Evolutionary conservation across 176 grass and related monocot genomes (phyloP).

Genomic region (Triticum aestivum): IWGSC_CS_RefSeq_v2.1 NC_057811.1:441203295-441203794

Average conservation of each 20-base stretch:
- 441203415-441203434: not conserved
- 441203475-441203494: conserved; percentile 9
- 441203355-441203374: no score
- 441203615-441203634: conserved; percentile 6
- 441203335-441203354: no score
- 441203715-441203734: not conserved
- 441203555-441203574: conserved; percentile 2
- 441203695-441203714: conserved; percentile 24
- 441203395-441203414: not conserved
- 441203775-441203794: not conserved
- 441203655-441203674: conserved; percentile 16
- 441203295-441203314: no score
- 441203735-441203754: conserved; percentile 31
- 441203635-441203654: conserved; percentile 35
- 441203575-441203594: conserved; percentile 20
- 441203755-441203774: conserved; percentile 46
- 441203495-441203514: not conserved
- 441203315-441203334: no score
- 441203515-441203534: conserved; percentile 3
- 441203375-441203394: not conserved
- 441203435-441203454: not conserved
- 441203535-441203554: not conserved
- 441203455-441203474: conserved; percentile 20
- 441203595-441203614: conserved; percentile 2
- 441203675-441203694: conserved; percentile 11